Percentiles rank a stretch among this genome's conserved stretches.
Conservation (phyloP, 768 basidiomycete species). For the Xerocomus spinulosus region DNA sequence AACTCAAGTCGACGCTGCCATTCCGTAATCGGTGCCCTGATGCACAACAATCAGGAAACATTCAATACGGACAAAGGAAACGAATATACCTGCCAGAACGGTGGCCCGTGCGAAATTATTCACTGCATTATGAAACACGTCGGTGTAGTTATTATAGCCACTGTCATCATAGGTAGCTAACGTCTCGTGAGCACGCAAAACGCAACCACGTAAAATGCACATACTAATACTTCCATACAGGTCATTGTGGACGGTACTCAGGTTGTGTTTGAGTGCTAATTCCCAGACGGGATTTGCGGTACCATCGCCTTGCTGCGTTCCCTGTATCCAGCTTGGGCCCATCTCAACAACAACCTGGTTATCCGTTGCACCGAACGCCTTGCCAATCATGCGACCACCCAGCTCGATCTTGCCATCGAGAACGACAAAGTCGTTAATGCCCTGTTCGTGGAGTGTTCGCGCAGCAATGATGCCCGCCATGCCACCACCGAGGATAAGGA, state of each 20-base stretch:
- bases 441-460: slow-evolving; percentile 48
- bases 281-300: slow-evolving; percentile 54
- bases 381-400: slow-evolving; percentile 56
- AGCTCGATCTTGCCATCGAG: slow-evolving; percentile 54
- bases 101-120: slow-evolving; percentile 39
- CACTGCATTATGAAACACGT: slow-evolving; percentile 39
- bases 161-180: slow-evolving; percentile 50
- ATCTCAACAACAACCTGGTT: slow-evolving; percentile 46
- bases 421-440: slow-evolving; percentile 53
- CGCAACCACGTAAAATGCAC: slow-evolving; percentile 14
- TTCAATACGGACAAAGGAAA: slow-evolving; percentile 37
- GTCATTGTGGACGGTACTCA: slow-evolving; percentile 43
- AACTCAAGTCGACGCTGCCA: slow-evolving; percentile 46
- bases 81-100: slow-evolving; percentile 39
- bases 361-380: slow-evolving; percentile 37
- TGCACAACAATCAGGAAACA: slow-evolving; percentile 25
- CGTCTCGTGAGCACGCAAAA: background rate
- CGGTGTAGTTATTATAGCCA: slow-evolving; percentile 44
- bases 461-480: slow-evolving; percentile 64
- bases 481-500: slow-evolving; percentile 64
- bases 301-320: slow-evolving; percentile 43
- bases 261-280: slow-evolving; percentile 50
- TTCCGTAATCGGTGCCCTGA: slow-evolving; percentile 13
- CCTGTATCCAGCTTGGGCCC: slow-evolving; percentile 60
- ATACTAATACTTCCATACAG: slow-evolving; percentile 41